phyloP scores from a whole-genome alignment of 2,329 filamentous ascomycete species.

The Trichophyton rubrum region DNA sequence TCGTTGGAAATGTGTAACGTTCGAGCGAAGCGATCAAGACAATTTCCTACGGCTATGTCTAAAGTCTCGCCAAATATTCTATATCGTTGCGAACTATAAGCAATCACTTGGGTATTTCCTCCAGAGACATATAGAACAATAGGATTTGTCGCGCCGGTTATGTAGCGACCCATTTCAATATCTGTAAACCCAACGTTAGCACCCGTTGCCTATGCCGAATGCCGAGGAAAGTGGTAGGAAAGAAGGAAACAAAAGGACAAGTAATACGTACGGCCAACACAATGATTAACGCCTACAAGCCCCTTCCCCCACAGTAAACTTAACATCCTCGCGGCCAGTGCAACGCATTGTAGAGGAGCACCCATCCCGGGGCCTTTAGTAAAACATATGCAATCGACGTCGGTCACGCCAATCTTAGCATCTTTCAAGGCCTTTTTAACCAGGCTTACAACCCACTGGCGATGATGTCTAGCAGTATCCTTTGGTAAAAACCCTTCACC shows the following conservation, averaged over 20 bases:
- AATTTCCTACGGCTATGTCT: slow-evolving; percentile 96
- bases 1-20: slow-evolving; percentile 88
- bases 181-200: slow-evolving; percentile 32
- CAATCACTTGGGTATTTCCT: slow-evolving; percentile 96
- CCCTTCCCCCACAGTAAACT: slow-evolving; percentile 73
- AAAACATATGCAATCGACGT: slow-evolving; percentile 89
- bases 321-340: slow-evolving; percentile 71
- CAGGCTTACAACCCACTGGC: slow-evolving; percentile 68
- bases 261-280: slow-evolving; percentile 58
- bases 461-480: slow-evolving; percentile 88
- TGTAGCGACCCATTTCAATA: slow-evolving; percentile 94
- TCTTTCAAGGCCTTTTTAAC: slow-evolving; percentile 65
- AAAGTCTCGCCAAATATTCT: slow-evolving; percentile 96
- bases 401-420: slow-evolving; percentile 47
- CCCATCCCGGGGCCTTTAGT: slow-evolving; percentile 96
- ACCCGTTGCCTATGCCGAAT: not conserved
- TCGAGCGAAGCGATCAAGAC: slow-evolving; percentile 86
- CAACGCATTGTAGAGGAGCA: slow-evolving; percentile 75
- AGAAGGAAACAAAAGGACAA: not conserved
- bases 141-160: slow-evolving; percentile 80
- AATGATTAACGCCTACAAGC: slow-evolving; percentile 95
- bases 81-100: slow-evolving; percentile 87
- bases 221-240: not conserved
- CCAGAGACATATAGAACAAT: slow-evolving; percentile 93
- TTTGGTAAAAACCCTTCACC: slow-evolving; percentile 93